phyloP scores from a whole-genome alignment of 495 filamentous ascomycete genomes.

The Podospora pseudopauciseta region DNA sequence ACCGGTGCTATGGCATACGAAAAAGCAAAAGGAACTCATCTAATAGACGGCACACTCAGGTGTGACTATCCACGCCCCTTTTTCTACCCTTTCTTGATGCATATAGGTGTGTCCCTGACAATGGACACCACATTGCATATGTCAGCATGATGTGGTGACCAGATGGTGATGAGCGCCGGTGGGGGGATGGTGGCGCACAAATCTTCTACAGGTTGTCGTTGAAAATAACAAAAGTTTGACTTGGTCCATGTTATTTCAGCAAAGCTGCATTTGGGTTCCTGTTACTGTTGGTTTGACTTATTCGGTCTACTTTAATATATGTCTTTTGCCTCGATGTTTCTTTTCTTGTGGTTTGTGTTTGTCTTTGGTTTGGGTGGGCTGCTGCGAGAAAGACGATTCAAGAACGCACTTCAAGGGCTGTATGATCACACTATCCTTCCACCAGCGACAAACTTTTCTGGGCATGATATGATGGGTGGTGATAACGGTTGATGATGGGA shows the following conservation, averaged over 20 bases:
- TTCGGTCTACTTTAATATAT: background rate
- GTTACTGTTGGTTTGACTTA: background rate
- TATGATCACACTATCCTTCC: background rate
- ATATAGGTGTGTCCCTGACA: background rate
- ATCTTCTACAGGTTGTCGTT: background rate
- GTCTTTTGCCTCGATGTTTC: slow-evolving; percentile 8
- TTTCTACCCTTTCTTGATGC: background rate
- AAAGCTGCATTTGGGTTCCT: background rate
- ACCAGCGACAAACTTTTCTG: background rate
- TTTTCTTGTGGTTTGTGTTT: background rate
- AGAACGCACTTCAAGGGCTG: no score
- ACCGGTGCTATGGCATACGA: slow-evolving; percentile 14
- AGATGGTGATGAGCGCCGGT: background rate
- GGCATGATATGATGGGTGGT: background rate
- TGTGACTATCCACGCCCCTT: slow-evolving; percentile 1
- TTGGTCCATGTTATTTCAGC: background rate
- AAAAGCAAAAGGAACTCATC: slow-evolving; percentile 11
- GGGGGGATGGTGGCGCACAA: background rate
- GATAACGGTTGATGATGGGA: background rate
- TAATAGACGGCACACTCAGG: slow-evolving; percentile 12
- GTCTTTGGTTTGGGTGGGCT: background rate
- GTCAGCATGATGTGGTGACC: background rate
- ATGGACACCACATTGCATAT: background rate
- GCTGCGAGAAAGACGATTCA: background rate
- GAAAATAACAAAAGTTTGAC: slow-evolving; percentile 6